Base-by-base conservation (phyloP, 2,329 filamentous ascomycete species). In the Stachybotrys chartarum region DNA sequence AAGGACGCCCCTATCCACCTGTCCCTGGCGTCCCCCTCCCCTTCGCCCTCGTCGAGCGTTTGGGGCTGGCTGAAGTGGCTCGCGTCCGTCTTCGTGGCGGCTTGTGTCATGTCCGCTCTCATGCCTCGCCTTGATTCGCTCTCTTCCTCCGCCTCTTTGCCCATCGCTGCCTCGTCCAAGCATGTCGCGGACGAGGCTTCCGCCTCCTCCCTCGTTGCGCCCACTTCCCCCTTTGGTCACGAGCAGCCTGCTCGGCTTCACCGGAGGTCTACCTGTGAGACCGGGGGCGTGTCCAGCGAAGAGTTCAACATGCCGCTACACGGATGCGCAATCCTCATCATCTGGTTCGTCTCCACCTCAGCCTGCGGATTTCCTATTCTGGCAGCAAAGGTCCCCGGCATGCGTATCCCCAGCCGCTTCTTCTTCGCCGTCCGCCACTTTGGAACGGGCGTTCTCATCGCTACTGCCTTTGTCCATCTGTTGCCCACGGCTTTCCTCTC, bases 381-480 rank as follows among this genome's bases (percentile, higher is more conserved):
- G 49, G 81, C 80, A 35, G 68, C 73, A 54, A 74, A 74, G 59
- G 73, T 82, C 49, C 79, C 79, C 24, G 69, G 74, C 16, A 66
- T 84, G 51, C 78, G 75, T 54, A 82, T 85, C 52, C 82, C 82
- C 1, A 68, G 72, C 18, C 70, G 68, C 51, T 78, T 83, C 68
- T 79, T 84, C 70, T 83, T 84, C 65, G 68, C 74, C 53, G 78
- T 82, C 51, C 77, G 81, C 58, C 86, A 90, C 75, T 90, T 90
- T 62, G 87, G 89, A 62, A 93, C 89, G 8, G 89, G 89, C 56
- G 90, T 94, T 18, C 77, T 82, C 35, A 78, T 85, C 49, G 83
- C 90, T 30, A 93, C 89, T 1, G 88, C 90, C 53, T 93, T 94
- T 64, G 88, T 92, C 32, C 88, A 92, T 73, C 75, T 87, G 35